Conservation (phyloP, 208 protist genomes). For the Acanthamoeba sp. region DNA sequence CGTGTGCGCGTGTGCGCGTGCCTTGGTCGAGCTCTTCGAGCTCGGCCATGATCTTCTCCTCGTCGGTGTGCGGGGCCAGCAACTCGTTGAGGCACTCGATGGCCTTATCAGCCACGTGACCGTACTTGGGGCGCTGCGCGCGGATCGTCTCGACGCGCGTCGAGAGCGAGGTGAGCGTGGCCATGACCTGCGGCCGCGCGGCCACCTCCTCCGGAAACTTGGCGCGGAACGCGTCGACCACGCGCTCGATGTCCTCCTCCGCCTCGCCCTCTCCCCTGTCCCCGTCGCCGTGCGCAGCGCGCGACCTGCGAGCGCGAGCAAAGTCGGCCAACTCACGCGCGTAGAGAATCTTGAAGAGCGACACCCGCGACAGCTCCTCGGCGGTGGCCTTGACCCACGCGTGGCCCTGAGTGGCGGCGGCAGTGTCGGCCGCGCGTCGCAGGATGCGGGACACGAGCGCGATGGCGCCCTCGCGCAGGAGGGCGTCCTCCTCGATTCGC, state of each 20-base stretch:
- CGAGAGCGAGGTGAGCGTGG: background rate
- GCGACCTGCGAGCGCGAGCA: background rate
- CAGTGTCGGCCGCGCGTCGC: background rate
- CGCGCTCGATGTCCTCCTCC: background rate
- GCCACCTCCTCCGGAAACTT: slow-evolving; percentile 3
- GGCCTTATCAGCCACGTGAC: background rate
- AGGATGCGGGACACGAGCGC: background rate
- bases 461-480: background rate
- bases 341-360: slow-evolving; percentile 10
- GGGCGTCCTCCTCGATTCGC: background rate
- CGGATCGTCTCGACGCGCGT: background rate
- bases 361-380: background rate
- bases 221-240: background rate
- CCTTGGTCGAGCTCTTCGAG: background rate
- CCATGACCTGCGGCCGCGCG: background rate
- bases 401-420: background rate
- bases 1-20: background rate
- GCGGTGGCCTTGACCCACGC: background rate
- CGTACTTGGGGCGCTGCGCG: background rate
- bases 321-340: background rate
- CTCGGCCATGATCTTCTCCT: background rate
- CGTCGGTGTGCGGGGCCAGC: background rate
- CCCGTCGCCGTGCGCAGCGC: background rate
- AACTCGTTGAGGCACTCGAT: background rate
- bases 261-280: background rate